Evolutionary conservation across 805 yeast species (phyloP).

Genomic region (Yarrowia hollandica): DNA sequence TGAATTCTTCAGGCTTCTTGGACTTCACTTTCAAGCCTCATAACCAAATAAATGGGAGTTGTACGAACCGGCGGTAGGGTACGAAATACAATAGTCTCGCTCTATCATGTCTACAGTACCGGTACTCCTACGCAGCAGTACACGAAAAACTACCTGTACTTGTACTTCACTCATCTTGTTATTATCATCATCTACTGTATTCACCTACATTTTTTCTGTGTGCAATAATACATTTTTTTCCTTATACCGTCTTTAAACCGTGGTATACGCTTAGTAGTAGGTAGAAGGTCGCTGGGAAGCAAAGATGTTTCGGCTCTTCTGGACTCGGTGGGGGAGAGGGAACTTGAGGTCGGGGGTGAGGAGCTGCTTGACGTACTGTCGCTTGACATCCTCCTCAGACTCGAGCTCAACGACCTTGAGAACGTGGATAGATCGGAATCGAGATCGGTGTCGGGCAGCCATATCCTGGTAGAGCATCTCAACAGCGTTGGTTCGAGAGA

Average conservation of each 20-base stretch:
- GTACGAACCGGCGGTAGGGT: too few relatives aligned
- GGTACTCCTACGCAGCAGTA: too few relatives aligned
- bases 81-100: too few relatives aligned
- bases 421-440: conserved; percentile 99
- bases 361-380: conserved; percentile 98
- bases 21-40: too few relatives aligned
- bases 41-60: too few relatives aligned
- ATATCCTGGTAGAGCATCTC: conserved; percentile 98
- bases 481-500: conserved; percentile 98
- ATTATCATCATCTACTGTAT: too few relatives aligned
- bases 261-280: conserved; percentile 68
- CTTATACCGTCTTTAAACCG: not conserved
- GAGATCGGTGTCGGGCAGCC: conserved; percentile 99
- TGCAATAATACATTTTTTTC: conserved; percentile 28
- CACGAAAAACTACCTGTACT: too few relatives aligned
- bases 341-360: conserved; percentile 92
- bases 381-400: conserved; percentile 97
- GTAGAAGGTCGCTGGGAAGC: conserved; percentile 95
- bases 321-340: conserved; percentile 99
- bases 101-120: too few relatives aligned
- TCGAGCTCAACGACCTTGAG: conserved; percentile 98
- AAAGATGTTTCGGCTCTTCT: conserved; percentile 83
- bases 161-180: too few relatives aligned
- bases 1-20: too few relatives aligned
- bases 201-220: too few relatives aligned